A percentile compares a stretch with the other conserved stretches of the same genome.
These are phyloP conservation scores for Ophiostoma quercus DNA, from an alignment of 2,329 filamentous ascomycete species.

Conservation along the genomic window DNA sequence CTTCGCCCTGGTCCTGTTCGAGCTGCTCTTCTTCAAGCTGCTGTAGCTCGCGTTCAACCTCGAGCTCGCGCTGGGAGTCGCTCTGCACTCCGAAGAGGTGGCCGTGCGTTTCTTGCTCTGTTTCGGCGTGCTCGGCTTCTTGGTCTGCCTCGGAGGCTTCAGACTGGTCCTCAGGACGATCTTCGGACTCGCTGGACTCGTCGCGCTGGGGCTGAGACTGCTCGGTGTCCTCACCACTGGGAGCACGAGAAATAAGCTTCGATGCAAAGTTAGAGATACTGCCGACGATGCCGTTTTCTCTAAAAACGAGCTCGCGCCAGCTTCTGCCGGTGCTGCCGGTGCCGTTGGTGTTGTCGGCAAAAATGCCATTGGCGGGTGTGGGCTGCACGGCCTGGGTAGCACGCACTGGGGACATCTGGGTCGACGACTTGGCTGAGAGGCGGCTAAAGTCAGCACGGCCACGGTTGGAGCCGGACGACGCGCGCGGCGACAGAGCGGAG, in stretches of 20 bases:
- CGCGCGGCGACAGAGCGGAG: background rate
- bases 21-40: background rate
- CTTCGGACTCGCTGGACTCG: background rate
- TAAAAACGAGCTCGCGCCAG: conserved; percentile 24
- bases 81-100: background rate
- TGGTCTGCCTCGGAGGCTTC: background rate
- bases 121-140: too few relatives aligned
- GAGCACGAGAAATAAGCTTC: conserved; percentile 21
- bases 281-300: conserved; percentile 24
- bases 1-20: background rate
- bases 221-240: background rate
- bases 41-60: conserved; percentile 21
- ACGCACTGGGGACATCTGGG: background rate
- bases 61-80: background rate
- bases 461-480: background rate
- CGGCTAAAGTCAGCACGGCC: background rate
- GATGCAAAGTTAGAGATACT: conserved; percentile 24
- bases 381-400: conserved; percentile 6
- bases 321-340: conserved; percentile 14
- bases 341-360: background rate
- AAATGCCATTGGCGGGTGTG: conserved; percentile 11
- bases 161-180: background rate
- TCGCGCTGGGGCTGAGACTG: background rate
- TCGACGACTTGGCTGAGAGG: background rate
- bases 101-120: background rate